Percentiles rank a stretch among this genome's conserved stretches.
Conservation (phyloP, 305 asterid genomes). For the Fraxinus velutina region DNA sequence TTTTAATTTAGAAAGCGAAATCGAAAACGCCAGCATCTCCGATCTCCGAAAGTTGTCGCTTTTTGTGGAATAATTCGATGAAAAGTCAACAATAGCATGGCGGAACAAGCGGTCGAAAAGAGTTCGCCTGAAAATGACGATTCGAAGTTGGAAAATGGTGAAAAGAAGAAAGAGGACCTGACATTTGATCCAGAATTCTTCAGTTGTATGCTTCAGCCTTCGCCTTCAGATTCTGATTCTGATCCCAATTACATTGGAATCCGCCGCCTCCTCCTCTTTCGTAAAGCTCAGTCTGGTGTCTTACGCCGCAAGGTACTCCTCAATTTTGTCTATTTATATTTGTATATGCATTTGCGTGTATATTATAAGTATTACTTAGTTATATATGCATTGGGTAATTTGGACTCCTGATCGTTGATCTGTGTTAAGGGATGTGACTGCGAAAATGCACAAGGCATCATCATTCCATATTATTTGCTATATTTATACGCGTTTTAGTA, state of each 20-base stretch:
- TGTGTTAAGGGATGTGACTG: not conserved
- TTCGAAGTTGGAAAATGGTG: constrained; percentile 31
- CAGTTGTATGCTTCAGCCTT: constrained; percentile 92
- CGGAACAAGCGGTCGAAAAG: constrained; percentile 41
- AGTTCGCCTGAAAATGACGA: constrained; percentile 36
- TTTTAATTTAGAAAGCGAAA: not conserved
- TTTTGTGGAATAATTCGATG: constrained; percentile 13
- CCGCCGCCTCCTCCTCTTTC: constrained; percentile 80
- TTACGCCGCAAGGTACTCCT: constrained; percentile 70
- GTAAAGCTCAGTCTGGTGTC: constrained; percentile 74
- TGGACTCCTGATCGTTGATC: not conserved
- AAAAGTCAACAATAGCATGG: constrained; percentile 43
- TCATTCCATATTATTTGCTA: not conserved
- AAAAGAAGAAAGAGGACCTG: constrained; percentile 31
- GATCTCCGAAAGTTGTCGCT: not conserved
- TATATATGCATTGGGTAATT: constrained; percentile 14
- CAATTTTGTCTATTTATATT: not conserved
- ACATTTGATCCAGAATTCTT: constrained; percentile 68
- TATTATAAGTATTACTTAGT: not conserved
- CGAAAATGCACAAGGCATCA: not conserved
- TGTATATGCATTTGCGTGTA: not conserved
- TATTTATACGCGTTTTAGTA: not conserved
- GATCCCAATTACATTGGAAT: constrained; percentile 59
- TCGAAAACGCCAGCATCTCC: not conserved
- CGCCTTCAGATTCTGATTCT: constrained; percentile 68